Evolutionary conservation across 2,329 filamentous ascomycete species (phyloP).

Genomic region (Dryadomyces sulphureus): DNA sequence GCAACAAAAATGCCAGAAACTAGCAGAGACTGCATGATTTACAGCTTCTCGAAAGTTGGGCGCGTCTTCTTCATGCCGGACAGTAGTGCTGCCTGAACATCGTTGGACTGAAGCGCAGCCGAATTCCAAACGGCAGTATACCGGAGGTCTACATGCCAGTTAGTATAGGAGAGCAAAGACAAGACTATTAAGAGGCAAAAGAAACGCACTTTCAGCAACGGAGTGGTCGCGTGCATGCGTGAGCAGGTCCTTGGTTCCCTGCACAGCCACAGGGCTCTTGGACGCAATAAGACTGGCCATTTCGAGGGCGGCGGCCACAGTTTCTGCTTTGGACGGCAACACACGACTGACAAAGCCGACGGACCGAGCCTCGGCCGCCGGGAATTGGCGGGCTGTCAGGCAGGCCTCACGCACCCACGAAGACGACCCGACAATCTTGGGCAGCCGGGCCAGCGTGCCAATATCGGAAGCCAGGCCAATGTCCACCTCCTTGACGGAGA

Average conservation of each 20-base stretch:
- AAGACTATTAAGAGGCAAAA: not conserved
- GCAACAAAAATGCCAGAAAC: not conserved
- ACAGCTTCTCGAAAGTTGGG: conserved; percentile 77
- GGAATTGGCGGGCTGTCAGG: conserved; percentile 56
- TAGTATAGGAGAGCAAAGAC: not conserved
- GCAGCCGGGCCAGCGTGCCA: conserved; percentile 58
- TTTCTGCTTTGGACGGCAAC: conserved; percentile 44
- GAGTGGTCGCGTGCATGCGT: conserved; percentile 69
- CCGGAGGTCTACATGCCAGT: conserved; percentile 39
- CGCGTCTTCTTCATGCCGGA: conserved; percentile 66
- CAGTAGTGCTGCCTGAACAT: conserved; percentile 59
- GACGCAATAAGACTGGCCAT: conserved; percentile 50
- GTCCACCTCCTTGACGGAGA: conserved; percentile 70
- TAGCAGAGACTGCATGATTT: conserved; percentile 6
- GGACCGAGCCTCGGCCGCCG: conserved; percentile 50
- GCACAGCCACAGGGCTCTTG: conserved; percentile 80
- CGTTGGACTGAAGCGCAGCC: conserved; percentile 64
- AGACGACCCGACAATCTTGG: conserved; percentile 54
- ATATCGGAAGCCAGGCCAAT: conserved; percentile 71
- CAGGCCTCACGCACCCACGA: conserved; percentile 72
- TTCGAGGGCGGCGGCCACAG: conserved; percentile 46
- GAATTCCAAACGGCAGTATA: conserved; percentile 86
- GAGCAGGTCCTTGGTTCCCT: conserved; percentile 75
- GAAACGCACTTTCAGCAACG: conserved; percentile 54
- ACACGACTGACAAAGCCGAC: conserved; percentile 58